Evolutionary conservation across 352 stramenopile species (phyloP), one percentile per base, ranked within the genome.

Genomic region (Phytophthora foliorum): DNA sequence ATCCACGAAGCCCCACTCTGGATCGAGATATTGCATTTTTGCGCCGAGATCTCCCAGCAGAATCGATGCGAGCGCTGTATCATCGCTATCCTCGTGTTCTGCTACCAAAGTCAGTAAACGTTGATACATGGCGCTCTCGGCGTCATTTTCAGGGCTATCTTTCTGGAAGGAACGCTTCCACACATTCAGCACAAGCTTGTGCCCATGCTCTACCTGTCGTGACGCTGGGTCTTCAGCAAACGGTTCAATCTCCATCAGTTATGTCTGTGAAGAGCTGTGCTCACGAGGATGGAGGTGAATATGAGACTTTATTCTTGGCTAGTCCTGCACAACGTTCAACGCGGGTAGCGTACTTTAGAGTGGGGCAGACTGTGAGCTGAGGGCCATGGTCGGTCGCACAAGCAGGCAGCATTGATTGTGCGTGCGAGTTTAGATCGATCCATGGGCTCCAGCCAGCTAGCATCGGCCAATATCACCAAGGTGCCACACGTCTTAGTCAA

Each of bases 1-100:
- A 16, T 92, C 84, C 17, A 90, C 73, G 46, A 86, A 78, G 2
- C 75, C 78, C 75, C 80, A 92, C 4, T 67, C 68, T 4, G 63
- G 51, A 48, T 78, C 71, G 39, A 82, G 50, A 39, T 91, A 92
- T 6, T 57, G 38, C 24, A 64, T 50, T 57, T 88, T 89, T 4
- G 74, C 72, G 2, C 51, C 55, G 21, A 85, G 56, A 14, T 92
- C 79, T 8, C 17, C 8, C 6, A 74, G 61, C 11, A 74, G 34
- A 41, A 71, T 41, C 17, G 61, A 58, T 31, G 27, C 50, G 13
- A 70, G 19, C 27, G 27, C 6, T 39, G 57, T 39, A 41, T 72
- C 68, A 10, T 66, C 34, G 1, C 19, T 27, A n/a, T 52, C 68
- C 16, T 73, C 57, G 24, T 68, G 24, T 4, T 68, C 51, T 34